Evolutionary conservation across 805 yeast species (phyloP).

Genomic region (Saturnispora kantuleensis): DNA sequence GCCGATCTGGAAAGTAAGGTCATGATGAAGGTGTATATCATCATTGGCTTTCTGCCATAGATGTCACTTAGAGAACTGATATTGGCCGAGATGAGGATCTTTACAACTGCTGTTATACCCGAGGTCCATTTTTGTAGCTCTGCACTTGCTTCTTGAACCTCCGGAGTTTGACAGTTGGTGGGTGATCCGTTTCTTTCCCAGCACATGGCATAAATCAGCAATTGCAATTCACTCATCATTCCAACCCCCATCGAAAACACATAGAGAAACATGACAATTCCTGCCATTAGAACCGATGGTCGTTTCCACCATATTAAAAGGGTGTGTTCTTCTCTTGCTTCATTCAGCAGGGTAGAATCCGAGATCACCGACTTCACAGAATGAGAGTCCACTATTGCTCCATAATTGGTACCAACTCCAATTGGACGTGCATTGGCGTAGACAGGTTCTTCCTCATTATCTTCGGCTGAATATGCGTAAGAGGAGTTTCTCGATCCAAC

Average conservation of each 20-base stretch:
- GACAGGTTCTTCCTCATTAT: constrained; percentile 13
- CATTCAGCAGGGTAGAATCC: constrained; percentile 7
- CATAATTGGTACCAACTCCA: not conserved
- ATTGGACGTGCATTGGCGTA: too few species aligned
- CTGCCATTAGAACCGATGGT: constrained; percentile 45
- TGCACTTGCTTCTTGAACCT: constrained; percentile 38
- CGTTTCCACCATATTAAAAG: constrained; percentile 41
- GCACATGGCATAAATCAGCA: constrained; percentile 32
- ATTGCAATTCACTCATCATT: constrained; percentile 30
- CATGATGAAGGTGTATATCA: constrained; percentile 25
- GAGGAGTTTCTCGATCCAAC: not conserved
- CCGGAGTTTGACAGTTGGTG: constrained; percentile 27
- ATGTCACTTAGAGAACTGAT: constrained; percentile 56
- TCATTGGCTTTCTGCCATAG: constrained; percentile 47
- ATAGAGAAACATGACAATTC: constrained; percentile 28
- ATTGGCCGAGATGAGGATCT: constrained; percentile 48
- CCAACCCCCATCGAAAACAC: constrained; percentile 33
- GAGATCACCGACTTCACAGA: too few species aligned
- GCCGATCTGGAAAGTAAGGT: constrained; percentile 12
- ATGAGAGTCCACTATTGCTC: not conserved
- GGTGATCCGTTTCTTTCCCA: constrained; percentile 18
- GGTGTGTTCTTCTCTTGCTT: constrained; percentile 10
- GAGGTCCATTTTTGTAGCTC: constrained; percentile 36
- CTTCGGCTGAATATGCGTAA: not conserved
- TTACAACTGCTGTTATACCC: constrained; percentile 34